Evolutionary conservation across 495 filamentous ascomycete genomes (phyloP), one percentile per base, ranked within the genome.

Genomic region (Daldinia concentrica): DNA sequence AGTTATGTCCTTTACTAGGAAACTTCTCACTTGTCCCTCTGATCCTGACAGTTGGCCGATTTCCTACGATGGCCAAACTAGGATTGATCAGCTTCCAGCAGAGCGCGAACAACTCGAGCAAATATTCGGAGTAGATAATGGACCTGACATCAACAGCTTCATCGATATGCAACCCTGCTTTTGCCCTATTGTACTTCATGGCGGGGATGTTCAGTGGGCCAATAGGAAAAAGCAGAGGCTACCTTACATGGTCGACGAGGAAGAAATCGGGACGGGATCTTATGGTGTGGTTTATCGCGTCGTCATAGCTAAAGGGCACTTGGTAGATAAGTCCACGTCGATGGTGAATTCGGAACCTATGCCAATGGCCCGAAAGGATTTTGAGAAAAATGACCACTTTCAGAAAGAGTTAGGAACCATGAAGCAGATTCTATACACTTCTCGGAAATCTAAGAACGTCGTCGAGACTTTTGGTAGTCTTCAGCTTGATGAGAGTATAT

Each of bases 261-360:
- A 74, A n/a, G 36, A 54, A 12, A 39, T 76, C 0, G 72, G 54
- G 0, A 54, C 60, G 39, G 78, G 77, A 1, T 50, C 68, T 9
- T 79, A 76, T 58, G 79, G 78, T 9, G 70, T 36, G 29, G 78
- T 81, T 6, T 79, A 72, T 64, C 68, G 68, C 14, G 78, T 81
- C 14, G 72, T 69, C 39, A 74, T 81, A 51, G 78, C 79, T 15
- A 69, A 69, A 50, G 78, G 78, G 1, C 78, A 81, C 37, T 77
- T 81, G 43, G 57, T 56, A n/a, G 68, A 76, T 60, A 65, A 65
- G 3, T 57, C 45, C 11, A 39, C 45, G 17, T 43, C 64, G 2
- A 69, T 50, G 39, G 58, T 57, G 22, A 80, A 78, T 60, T 58
- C 56, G 9, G 59, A 63, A 1, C 63, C 63, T 12, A 39, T 39